Evolutionary conservation across 2,329 filamentous ascomycete genomes (phyloP), one percentile per base, ranked within the genome.

Genomic region (Neopestalotiopsis sp.): DNA sequence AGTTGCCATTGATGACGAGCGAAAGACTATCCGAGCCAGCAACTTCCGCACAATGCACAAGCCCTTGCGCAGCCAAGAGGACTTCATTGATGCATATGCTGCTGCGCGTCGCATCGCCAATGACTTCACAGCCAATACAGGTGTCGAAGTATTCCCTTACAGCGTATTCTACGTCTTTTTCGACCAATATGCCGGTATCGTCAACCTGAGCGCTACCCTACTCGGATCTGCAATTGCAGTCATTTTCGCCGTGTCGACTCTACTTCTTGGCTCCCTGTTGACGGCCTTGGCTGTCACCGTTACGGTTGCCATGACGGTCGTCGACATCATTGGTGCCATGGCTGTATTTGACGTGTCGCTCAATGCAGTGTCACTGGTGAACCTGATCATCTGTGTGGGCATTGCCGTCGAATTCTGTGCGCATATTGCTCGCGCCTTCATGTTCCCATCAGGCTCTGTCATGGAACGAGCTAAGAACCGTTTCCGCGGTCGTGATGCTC

Each of bases 141-240:
- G 90, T 5, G 89, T 93, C 28, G 91, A 96, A 30, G 91, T 99
- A 3, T 99, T 99, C 86, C 94, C 96, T 0, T 99, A 99, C 83
- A 97, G 94, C 74, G 91, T 98, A 70, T 97, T 97, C 80, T 99
- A 99, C 84, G 95, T 99, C 79, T 99, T 98, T 88, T 99, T 99
- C 79, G 96, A 99, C 78, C 96, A 98, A 79, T 99, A 99, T 77
- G 88, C 94, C 5, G 89, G 89, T 69, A 98, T 99, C 70, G 90
- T 97, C 24, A 86, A 88, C 12, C 86, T 98, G 4, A 95, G 95
- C 0, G 91, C 88, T 0, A 89, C 91, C 0, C 88, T 99, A 1
- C 88, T 99, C 38, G 92, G 92, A 56, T 92, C 93, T 3, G 95
- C 94, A 0, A 85, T 98, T 14, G 93, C 88, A 32, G 93, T 97